Evolutionary conservation across 2,329 filamentous ascomycete genomes (phyloP), one percentile per base, ranked within the genome.

Genomic region (Bipolaris zeicola): DNA sequence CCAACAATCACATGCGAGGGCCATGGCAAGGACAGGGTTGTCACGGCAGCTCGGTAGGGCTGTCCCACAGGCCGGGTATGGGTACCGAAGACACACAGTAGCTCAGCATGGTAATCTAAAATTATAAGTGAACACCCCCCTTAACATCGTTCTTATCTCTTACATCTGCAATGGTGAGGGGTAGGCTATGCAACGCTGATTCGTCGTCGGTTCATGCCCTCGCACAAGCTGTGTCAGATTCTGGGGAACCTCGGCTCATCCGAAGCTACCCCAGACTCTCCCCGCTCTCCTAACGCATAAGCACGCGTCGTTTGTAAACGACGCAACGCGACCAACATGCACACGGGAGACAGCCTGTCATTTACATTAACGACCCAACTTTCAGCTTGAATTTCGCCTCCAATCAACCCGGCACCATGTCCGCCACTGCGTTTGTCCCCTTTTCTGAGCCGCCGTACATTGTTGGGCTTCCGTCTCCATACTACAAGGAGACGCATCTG

Each of bases 391-490:
- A 18, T 41, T n/a, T 28, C 3, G 16, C 11, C 22, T 44, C 5
- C 8, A 5, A 13, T 28, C 20, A 45, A n/a, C 26, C 44, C 16
- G 43, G 11, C 58, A 63, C 45, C n/a, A 75, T 74, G 71, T 67
- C 69, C 6, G 64, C 71, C 20, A 66, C 61, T 11, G 65, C 71
- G 39, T 64, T 72, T 50, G 55, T 90, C 24, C 89, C 89, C 48
- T 90, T 92, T 77, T 87, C 87, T 5, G 89, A 92, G 66, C 89
- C 89, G 1, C 83, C 89, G 1, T 92, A 88, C 77, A 81, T 92
- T 44, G 81, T 80, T 64, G 88, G 88, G 50, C 79, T 91, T 2
- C 89, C 89, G 0, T 89, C 87, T 0, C 86, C 89, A 11, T 89
- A 91, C 78, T 90, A 89, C 78, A 87, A 83, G 22, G 80, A 83